A percentile compares a stretch with the other conserved stretches of the same genome.
phyloP scores from a whole-genome alignment of 352 stramenopile genomes.

The Pythium scleroteichum region DNA sequence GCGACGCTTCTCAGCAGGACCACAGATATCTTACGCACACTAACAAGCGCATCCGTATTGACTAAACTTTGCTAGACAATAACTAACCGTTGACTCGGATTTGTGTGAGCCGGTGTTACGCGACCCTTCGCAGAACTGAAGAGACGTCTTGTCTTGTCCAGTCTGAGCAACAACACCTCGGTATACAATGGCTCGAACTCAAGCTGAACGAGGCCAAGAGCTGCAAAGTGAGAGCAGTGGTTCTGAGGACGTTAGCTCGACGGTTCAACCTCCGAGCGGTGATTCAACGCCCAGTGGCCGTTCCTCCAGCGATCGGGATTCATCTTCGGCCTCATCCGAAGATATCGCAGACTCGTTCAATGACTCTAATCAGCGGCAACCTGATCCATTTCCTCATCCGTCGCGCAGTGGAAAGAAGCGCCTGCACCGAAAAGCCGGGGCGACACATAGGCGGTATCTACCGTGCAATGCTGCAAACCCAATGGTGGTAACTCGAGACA shows the following conservation, averaged over 20 bases:
- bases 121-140: slow-evolving; percentile 16
- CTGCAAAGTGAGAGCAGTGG: not conserved
- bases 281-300: not conserved
- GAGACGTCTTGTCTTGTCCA: not conserved
- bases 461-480: not conserved
- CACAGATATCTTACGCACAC: slow-evolving; percentile 62
- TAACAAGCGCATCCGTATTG: slow-evolving; percentile 45
- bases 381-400: too few relatives aligned
- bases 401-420: too few relatives aligned
- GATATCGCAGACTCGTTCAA: not conserved
- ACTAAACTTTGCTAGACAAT: too few relatives aligned
- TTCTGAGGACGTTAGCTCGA: slow-evolving; percentile 6
- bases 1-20: slow-evolving; percentile 49
- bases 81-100: too few relatives aligned
- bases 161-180: too few relatives aligned
- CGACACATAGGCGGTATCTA: not conserved
- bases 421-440: not conserved
- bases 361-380: too few relatives aligned
- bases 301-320: slow-evolving; percentile 11
- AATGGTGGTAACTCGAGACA: not conserved
- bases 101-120: too few relatives aligned
- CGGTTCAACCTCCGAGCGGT: not conserved
- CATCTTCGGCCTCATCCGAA: not conserved
- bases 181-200: slow-evolving; percentile 3
- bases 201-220: not conserved